phyloP scores from a whole-genome alignment of 768 basidiomycete species.

The Lentinula lateritia region DNA sequence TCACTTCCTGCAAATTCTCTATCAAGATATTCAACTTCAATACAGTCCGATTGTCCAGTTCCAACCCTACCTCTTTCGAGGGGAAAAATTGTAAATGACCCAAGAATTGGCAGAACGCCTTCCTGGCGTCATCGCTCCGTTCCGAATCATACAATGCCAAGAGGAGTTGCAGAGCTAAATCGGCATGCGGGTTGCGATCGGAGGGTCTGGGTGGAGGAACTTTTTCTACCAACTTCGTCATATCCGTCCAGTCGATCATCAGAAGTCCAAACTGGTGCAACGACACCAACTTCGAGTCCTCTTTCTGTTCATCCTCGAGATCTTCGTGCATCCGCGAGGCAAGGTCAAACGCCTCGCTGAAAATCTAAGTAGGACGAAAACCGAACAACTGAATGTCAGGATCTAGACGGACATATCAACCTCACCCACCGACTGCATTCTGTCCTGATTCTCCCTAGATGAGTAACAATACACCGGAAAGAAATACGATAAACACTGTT shows the following conservation, averaged over 20 bases:
- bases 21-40: slow-evolving; percentile 45
- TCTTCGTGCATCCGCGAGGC: slow-evolving; percentile 54
- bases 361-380: slow-evolving; percentile 41
- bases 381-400: neutral
- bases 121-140: slow-evolving; percentile 50
- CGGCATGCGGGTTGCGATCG: slow-evolving; percentile 40
- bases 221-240: slow-evolving; percentile 54
- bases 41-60: slow-evolving; percentile 29
- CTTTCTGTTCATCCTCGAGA: slow-evolving; percentile 66
- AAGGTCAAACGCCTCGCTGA: slow-evolving; percentile 61
- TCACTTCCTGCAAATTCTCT: slow-evolving; percentile 45
- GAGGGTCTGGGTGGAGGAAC: slow-evolving; percentile 12
- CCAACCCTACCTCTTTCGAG: slow-evolving; percentile 10
- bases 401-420: neutral
- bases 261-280: slow-evolving; percentile 72
- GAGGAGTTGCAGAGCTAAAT: slow-evolving; percentile 54
- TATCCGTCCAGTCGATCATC: slow-evolving; percentile 87
- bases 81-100: slow-evolving; percentile 50
- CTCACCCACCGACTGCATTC: slow-evolving; percentile 42
- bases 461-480: slow-evolving; percentile 94
- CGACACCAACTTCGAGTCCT: slow-evolving; percentile 67
- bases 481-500: slow-evolving; percentile 94
- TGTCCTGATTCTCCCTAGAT: slow-evolving; percentile 68
- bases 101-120: slow-evolving; percentile 58
- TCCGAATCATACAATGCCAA: slow-evolving; percentile 41